Base-by-base conservation (phyloP, 176 grass and related monocot species). In the Oryza glumipatula region DNA sequence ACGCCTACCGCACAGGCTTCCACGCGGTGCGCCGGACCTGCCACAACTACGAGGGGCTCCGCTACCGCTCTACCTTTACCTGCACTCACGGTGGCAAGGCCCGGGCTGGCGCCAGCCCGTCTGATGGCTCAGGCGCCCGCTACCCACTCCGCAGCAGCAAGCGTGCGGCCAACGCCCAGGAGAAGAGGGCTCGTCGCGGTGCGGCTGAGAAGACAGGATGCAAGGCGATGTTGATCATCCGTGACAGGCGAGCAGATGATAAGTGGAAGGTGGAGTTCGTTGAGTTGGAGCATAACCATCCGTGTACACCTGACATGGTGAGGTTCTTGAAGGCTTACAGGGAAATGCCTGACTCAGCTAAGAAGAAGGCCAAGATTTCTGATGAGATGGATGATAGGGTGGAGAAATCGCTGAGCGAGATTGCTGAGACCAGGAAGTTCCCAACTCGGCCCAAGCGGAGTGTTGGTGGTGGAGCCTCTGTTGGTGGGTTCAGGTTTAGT, bases 261-360 rank as follows among this genome's bases (percentile, higher is more conserved):
- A 89, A 65, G 52, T 97, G 94, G 94, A 91, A 90, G 68, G 94
- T 97, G 61, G 92, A 94, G 67, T 94, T 78, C n/a, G 82, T 92
- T 7, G 83, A 90, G 30, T 73, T 97, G 72, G 92, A 92, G 76
- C 94, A 97, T 74, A 97, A 97, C 84, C 94, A 97, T 69, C 89
- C 85, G 0, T 94, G 89, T 58, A 82, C 86, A 41, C 92, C 94
- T 9, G 94, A 97, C 82, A 97, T 97, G 94, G 87, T 92, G 28
- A 89, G 94, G 64, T 97, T 97, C 71, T 79, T 97, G 69, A 97
- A 94, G 83, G 88, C 92, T 3, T 94, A 94, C 12, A 84, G 92
- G 67, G 94, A 97, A 17, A 83, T 97, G 70, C 92, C 94, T 0
- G 85, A 90, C 19, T 94, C 87, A 51, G 85, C 84, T 41, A 94